phyloP scores from a whole-genome alignment of 2,329 filamentous ascomycete genomes.

The Arthrobotrys megalospora region DNA sequence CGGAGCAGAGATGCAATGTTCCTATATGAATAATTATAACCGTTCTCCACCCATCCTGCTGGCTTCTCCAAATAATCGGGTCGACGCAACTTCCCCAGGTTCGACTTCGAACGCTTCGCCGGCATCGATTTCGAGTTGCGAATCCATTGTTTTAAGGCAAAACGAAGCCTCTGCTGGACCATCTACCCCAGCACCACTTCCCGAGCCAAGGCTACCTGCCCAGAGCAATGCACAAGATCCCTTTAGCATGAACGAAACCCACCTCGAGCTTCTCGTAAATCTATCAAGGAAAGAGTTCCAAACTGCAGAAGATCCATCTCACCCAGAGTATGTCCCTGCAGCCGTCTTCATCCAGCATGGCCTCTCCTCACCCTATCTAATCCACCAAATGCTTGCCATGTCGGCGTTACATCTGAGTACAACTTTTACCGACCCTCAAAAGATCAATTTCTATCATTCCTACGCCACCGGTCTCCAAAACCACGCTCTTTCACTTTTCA shows the following conservation, averaged over 20 bases:
- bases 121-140: slow-evolving; percentile 8
- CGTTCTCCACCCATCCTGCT: slow-evolving; percentile 12
- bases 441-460: slow-evolving; percentile 65
- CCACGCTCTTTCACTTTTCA: slow-evolving; percentile 66
- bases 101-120: not conserved
- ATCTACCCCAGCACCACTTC: not conserved
- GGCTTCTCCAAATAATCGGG: not conserved
- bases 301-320: not conserved
- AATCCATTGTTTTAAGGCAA: not conserved
- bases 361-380: slow-evolving; percentile 68
- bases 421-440: slow-evolving; percentile 65
- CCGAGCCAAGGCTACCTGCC: not conserved
- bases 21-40: slow-evolving; percentile 25
- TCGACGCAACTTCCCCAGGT: not conserved
- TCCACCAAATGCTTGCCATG: slow-evolving; percentile 70
- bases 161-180: not conserved
- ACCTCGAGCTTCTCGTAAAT: slow-evolving; percentile 35
- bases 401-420: slow-evolving; percentile 69
- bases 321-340: slow-evolving; percentile 13
- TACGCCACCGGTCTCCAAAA: slow-evolving; percentile 65
- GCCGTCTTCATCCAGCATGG: slow-evolving; percentile 62
- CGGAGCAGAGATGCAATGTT: slow-evolving; percentile 61
- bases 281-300: slow-evolving; percentile 34
- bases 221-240: not conserved
- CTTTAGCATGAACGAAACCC: slow-evolving; percentile 34